Evolutionary conservation across 495 filamentous ascomycete species (phyloP), one percentile per base, ranked within the genome.

Genomic region (Stereocaulon alpinum): DNA sequence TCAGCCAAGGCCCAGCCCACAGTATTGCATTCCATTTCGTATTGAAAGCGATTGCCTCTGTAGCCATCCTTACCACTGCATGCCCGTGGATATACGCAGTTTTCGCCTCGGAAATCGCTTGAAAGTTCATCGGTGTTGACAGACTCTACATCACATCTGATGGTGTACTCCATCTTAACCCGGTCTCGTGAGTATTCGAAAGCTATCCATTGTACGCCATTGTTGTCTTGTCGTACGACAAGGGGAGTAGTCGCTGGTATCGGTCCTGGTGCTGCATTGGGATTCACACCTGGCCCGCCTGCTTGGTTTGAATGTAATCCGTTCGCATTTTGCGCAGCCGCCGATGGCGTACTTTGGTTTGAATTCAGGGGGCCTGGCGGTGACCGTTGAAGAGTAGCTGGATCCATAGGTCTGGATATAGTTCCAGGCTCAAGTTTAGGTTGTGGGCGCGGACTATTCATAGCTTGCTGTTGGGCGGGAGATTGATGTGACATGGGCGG

Each of bases 101-200:
- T 98, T 69, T 95, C 91, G 6, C 86, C 88, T 76, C 95, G 95
- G 82, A 97, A 97, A 54, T 96, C 91, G 64, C 80, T 77, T 61
- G 80, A 80, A 32, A 98, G 82, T 45, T 80, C 84, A 52, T 96
- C 91, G 52, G 92, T 88, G 69, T 89, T 90, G 47, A 98, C 90
- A 1, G 91, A 96, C 73, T 96, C 93, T 24, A 97, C 93, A 66
- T 98, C 93, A 68, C 93, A 98, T 40, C 93, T 86, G 68, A 98
- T 98, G 0, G 91, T 96, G 71, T 98, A 98, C 70, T 96, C 93
- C 90, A 96, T 96, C 81, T 98, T 98, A 63, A 98, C 91, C 32
- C 93, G 80, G 70, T 98, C 93, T 29, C 93, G 84, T 17, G 94
- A 97, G 71, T 98, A 98, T 68, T 98, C 93, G 59, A 98, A 98